Conservation (phyloP, 345 rosid genomes). For the Anastatica hierochuntica region DNA sequence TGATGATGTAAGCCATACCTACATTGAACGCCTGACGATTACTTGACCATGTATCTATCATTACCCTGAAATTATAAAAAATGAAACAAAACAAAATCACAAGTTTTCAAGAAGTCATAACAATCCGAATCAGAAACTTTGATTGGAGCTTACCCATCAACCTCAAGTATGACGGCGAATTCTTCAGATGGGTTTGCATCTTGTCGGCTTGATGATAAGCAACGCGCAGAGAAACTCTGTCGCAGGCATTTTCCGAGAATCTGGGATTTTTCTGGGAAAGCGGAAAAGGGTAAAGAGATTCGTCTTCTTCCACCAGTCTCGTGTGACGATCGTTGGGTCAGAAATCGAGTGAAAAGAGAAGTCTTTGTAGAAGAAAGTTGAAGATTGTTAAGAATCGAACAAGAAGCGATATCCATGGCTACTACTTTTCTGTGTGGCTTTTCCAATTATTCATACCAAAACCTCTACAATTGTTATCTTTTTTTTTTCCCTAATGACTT, state of each 20-base stretch:
- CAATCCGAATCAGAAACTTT: constrained; percentile 8
- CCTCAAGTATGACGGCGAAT: constrained; percentile 73
- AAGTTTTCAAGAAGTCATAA: neutral
- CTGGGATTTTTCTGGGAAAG: constrained; percentile 22
- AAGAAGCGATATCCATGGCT: constrained; percentile 34
- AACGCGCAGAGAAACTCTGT: constrained; percentile 30
- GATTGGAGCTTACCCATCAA: constrained; percentile 60
- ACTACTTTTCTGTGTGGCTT: neutral
- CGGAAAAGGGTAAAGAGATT: constrained; percentile 14
- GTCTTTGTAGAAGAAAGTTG: constrained; percentile 16
- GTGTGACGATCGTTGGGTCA: neutral
- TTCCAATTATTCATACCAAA: neutral
- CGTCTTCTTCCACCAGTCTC: constrained; percentile 12
- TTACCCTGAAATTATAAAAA: constrained; percentile 36
- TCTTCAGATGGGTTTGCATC: constrained; percentile 38
- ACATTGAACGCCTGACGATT: constrained; percentile 79
- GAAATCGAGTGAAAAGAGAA: constrained; percentile 9
- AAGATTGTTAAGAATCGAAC: constrained; percentile 33
- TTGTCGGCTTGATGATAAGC: constrained; percentile 27
- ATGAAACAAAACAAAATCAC: neutral
- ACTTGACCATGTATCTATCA: constrained; percentile 72
- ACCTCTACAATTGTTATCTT: too few species aligned
- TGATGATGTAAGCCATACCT: constrained; percentile 39
- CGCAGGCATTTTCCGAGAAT: constrained; percentile 18
- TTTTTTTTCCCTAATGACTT: too few species aligned